These are phyloP conservation scores for Metarhizium robertsii DNA, from an alignment of 2,329 filamentous ascomycete species.

Conservation along the genomic window DNA sequence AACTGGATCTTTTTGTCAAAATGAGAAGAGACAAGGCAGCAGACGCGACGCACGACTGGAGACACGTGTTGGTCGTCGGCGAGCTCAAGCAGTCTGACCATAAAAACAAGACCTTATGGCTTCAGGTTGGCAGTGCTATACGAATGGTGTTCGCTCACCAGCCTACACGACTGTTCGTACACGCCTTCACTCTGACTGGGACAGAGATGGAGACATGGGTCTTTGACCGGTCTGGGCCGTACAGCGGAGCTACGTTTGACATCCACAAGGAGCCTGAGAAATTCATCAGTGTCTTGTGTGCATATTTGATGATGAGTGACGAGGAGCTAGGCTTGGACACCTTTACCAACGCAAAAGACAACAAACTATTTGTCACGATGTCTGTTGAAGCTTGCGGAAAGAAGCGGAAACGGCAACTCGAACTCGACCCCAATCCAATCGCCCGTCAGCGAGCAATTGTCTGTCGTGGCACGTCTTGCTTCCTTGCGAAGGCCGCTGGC, in stretches of 20 bases:
- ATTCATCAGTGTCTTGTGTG: neutral
- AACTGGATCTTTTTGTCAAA: neutral
- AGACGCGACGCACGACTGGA: neutral
- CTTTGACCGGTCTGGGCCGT: too few relatives aligned
- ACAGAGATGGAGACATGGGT: neutral
- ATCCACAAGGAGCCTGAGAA: neutral
- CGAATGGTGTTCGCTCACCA: constrained; percentile 2
- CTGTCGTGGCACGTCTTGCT: neutral
- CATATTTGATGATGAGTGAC: constrained; percentile 7
- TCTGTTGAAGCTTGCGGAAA: neutral
- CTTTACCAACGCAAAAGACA: neutral
- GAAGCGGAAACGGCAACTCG: neutral
- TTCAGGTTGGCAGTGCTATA: constrained; percentile 1
- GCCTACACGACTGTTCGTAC: neutral
- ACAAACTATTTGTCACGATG: neutral
- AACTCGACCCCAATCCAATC: neutral
- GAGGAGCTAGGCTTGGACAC: constrained; percentile 7
- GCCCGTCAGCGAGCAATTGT: neutral
- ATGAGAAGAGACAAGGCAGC: neutral
- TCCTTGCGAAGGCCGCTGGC: neutral
- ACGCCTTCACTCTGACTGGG: neutral
- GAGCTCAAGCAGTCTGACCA: constrained; percentile 2
- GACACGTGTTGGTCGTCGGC: neutral
- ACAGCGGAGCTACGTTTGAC: constrained; percentile 2
- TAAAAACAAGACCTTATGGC: constrained; percentile 1